phyloP scores from a whole-genome alignment of 805 yeast species.

The Wickerhamomyces ciferrii region DNA sequence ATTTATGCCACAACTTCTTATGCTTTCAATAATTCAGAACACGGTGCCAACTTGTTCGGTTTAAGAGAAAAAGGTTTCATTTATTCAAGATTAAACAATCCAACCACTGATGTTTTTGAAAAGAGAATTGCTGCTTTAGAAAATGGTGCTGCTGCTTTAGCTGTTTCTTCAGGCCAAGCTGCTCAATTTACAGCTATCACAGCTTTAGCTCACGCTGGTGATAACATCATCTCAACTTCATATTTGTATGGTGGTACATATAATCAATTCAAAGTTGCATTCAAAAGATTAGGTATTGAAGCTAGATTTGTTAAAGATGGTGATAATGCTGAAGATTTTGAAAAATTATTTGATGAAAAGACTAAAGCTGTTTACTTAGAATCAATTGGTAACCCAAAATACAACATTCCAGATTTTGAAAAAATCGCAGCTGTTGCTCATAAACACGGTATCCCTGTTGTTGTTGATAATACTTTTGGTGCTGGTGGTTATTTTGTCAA shows the following conservation, averaged over 20 bases:
- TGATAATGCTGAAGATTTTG: conserved; percentile 69
- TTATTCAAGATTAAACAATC: conserved; percentile 88
- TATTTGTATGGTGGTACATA: conserved; percentile 94
- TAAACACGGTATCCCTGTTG: conserved; percentile 81
- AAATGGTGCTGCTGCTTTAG: conserved; percentile 87
- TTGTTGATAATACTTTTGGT: conserved; percentile 95
- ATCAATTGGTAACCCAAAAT: conserved; percentile 89
- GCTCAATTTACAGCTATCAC: conserved; percentile 86
- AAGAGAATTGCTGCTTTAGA: conserved; percentile 90
- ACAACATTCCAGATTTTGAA: conserved; percentile 89
- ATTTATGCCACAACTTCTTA: conserved; percentile 90
- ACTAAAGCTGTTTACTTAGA: conserved; percentile 90
- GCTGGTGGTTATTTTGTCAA: conserved; percentile 88
- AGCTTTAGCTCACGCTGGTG: conserved; percentile 83
- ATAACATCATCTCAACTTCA: conserved; percentile 83
- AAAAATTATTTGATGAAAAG: conserved; percentile 66
- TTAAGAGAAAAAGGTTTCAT: conserved; percentile 80
- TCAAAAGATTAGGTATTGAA: conserved; percentile 84
- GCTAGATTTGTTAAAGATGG: conserved; percentile 74
- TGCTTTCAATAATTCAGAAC: conserved; percentile 81
- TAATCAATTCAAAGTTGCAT: conserved; percentile 90
- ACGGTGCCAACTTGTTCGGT: conserved; percentile 89
- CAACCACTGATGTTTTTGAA: conserved; percentile 89
- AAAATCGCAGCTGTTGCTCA: conserved; percentile 72
- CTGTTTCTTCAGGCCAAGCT: conserved; percentile 94